phyloP scores from a whole-genome alignment of 257 asterid species.

The Solanum pennellii region DNA sequence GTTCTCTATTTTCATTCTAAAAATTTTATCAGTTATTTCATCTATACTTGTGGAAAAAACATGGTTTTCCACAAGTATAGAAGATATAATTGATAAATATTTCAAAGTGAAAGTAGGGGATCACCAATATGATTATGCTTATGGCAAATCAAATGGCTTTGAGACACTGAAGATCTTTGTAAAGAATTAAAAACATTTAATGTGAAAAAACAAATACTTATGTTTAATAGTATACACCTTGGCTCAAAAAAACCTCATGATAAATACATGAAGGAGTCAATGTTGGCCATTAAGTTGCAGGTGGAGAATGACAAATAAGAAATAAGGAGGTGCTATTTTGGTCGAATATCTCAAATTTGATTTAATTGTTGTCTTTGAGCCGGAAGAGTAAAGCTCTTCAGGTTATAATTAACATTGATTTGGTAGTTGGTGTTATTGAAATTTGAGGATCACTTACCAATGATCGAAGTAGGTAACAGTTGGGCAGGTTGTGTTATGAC shows the following conservation, averaged over 20 bases:
- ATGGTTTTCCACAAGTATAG: neutral
- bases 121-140: neutral
- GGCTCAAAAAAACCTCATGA: neutral
- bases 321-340: too few relatives aligned
- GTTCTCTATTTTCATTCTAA: neutral
- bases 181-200: neutral
- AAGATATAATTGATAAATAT: neutral
- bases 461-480: too few relatives aligned
- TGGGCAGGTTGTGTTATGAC: too few relatives aligned
- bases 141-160: neutral
- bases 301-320: too few relatives aligned
- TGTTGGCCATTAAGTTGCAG: too few relatives aligned
- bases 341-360: too few relatives aligned
- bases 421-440: too few relatives aligned
- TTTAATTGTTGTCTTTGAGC: too few relatives aligned
- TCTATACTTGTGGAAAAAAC: neutral
- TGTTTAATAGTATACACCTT: neutral
- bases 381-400: too few relatives aligned
- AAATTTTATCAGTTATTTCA: neutral
- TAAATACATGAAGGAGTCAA: neutral
- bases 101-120: neutral
- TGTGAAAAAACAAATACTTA: neutral
- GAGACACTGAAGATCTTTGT: neutral
- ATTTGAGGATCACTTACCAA: too few relatives aligned
- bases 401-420: too few relatives aligned